Base-by-base conservation (phyloP, 345 rosid species). In the Mangifera indica region DNA sequence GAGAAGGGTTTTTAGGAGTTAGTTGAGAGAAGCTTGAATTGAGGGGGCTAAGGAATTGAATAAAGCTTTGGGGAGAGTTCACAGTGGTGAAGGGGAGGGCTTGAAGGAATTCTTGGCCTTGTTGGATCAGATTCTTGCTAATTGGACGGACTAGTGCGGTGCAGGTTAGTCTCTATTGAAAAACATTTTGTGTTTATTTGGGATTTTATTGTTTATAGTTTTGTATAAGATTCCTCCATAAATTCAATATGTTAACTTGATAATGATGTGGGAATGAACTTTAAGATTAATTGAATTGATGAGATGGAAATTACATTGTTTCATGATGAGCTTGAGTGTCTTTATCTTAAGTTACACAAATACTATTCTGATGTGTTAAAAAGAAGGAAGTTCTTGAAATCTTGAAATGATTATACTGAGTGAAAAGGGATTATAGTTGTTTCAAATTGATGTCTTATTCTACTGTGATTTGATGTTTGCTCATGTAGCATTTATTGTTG, bases 1-100 rank as follows among this genome's bases (percentile, higher is more conserved):
- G 76, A 70, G 61, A 44, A 82, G 66, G 75, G 75, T 87, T 5
- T 58, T 59, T 64, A 73, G 81, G 79, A 76, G 77, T 53, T 65
- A n/a, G n/a, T n/a, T 87, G 84, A 84, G 73, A 76, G 88, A 84
- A 57, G 91, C 91, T 18, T 74, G 84, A 69, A 66, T 87, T 55
- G 46, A 8, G 57, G 87, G 83, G 65, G 91, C 88, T 8, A 42
- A 56, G 77, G 84, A 70, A 52, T 73, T 87, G 67, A 66, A 81
- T 49, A 51, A 65, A 54, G 84, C 84, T 20, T 72, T 82, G 75
- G 24, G 24, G 60, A 60, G 62, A 62, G 18, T 51, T 60, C 76
- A n/a, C n/a, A n/a, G n/a, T n/a, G n/a, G n/a, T n/a, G n/a, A 64
- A 20, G 74, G 40, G 2, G 53, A 13, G 17, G 53, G 40, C 42